Evolutionary conservation across 179 eudicot genomes (phyloP).

Genomic region (Nepenthes alata): DNA sequence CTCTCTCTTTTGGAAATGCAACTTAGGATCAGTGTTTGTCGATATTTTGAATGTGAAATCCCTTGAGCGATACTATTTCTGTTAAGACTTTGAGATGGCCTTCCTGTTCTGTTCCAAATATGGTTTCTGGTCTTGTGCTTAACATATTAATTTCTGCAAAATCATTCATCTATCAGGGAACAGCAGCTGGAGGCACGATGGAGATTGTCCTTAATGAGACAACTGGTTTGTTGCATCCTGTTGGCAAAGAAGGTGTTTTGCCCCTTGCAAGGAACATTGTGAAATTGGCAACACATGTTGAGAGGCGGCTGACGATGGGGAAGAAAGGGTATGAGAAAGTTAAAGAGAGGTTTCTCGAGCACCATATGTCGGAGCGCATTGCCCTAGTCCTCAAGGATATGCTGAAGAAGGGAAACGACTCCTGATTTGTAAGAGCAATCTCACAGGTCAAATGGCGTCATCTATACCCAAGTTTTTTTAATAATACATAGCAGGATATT

Average conservation of each 20-base stretch:
- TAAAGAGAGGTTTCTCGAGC: constrained; percentile 69
- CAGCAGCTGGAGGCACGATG: constrained; percentile 91
- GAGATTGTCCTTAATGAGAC: constrained; percentile 82
- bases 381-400: constrained; percentile 65
- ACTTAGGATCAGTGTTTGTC: not conserved
- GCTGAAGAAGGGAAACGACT: constrained; percentile 45
- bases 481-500: no score
- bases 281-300: constrained; percentile 66
- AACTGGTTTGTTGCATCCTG: constrained; percentile 75
- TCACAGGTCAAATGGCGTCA: no score
- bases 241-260: constrained; percentile 79
- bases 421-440: constrained; percentile 4
- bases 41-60: not conserved
- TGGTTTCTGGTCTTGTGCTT: not conserved
- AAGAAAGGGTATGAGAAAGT: constrained; percentile 70
- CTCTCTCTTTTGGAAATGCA: no score
- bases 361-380: constrained; percentile 73
- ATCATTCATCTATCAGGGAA: constrained; percentile 41
- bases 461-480: no score
- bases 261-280: constrained; percentile 78
- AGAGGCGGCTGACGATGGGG: constrained; percentile 75
- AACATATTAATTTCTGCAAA: not conserved
- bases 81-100: not conserved
- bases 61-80: not conserved
- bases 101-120: not conserved